Evolutionary conservation across 352 stramenopile species (phyloP).

Genomic region (Phytopythium delawarense): DNA sequence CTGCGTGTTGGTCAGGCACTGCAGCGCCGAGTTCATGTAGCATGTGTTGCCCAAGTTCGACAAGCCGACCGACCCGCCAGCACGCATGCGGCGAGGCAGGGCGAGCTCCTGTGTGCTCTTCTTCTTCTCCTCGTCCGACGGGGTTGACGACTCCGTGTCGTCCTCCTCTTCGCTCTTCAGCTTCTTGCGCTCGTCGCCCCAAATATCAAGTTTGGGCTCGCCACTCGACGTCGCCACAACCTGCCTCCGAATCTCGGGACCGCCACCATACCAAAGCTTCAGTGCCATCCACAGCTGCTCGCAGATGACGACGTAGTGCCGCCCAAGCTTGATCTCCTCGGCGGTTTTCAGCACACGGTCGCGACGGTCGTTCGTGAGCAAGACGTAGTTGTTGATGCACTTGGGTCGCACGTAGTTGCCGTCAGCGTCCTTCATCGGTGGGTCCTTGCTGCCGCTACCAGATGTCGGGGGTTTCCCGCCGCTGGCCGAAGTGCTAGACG

Average conservation of each 20-base stretch:
- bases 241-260: constrained; percentile 80
- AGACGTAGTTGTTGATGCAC: constrained; percentile 77
- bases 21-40: constrained; percentile 94
- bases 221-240: constrained; percentile 68
- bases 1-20: constrained; percentile 95
- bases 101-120: constrained; percentile 47
- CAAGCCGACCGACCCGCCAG: constrained; percentile 69
- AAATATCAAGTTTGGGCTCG: constrained; percentile 71
- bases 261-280: constrained; percentile 91
- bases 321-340: constrained; percentile 74
- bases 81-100: constrained; percentile 71
- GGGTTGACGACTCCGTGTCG: constrained; percentile 27
- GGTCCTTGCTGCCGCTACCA: constrained; percentile 36
- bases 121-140: constrained; percentile 51
- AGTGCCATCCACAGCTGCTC: constrained; percentile 88
- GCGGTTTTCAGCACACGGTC: constrained; percentile 64
- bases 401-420: constrained; percentile 80
- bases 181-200: constrained; percentile 63
- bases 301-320: constrained; percentile 85
- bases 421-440: constrained; percentile 71
- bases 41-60: constrained; percentile 95
- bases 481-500: constrained; percentile 15
- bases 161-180: constrained; percentile 50
- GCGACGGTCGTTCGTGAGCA: constrained; percentile 66
- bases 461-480: constrained; percentile 33